Evolutionary conservation across 371 early-diverging fungal genomes (phyloP).

Genomic region (Mortierella sp.): DNA sequence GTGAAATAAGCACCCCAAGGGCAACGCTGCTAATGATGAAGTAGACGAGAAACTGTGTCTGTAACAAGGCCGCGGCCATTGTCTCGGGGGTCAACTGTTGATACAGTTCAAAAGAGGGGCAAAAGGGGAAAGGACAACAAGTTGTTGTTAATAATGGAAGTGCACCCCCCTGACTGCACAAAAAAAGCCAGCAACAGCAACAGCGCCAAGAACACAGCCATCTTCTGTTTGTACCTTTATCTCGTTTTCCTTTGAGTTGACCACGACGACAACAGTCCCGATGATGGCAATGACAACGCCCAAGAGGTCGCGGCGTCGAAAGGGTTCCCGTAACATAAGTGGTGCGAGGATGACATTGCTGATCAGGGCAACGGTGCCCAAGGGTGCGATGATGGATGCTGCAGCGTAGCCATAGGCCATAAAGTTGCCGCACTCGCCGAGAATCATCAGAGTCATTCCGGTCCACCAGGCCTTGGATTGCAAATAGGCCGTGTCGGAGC

Average conservation of each 20-base stretch:
- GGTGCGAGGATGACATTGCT: conserved; percentile 84
- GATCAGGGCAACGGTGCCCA: conserved; percentile 82
- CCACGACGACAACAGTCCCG: conserved; percentile 79
- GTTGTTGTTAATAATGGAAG: background rate
- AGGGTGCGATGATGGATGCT: conserved; percentile 85
- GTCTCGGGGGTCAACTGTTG: conserved; percentile 73
- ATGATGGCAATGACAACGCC: conserved; percentile 78
- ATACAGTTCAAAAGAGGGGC: background rate
- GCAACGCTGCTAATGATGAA: conserved; percentile 63
- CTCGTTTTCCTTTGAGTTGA: conserved; percentile 74
- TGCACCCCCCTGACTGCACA: background rate
- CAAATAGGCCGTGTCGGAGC: conserved; percentile 63
- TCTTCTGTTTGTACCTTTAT: conserved; percentile 59
- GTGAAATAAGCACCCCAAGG: conserved; percentile 60
- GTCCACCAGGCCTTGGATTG: conserved; percentile 80
- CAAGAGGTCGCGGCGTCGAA: conserved; percentile 74
- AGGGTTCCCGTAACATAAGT: conserved; percentile 75
- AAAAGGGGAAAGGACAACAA: background rate
- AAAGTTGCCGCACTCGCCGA: conserved; percentile 72
- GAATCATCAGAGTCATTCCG: conserved; percentile 79
- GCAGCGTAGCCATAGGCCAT: conserved; percentile 86
- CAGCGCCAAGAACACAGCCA: conserved; percentile 7
- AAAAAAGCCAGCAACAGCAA: background rate
- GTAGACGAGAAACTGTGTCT: conserved; percentile 73
- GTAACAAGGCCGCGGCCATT: conserved; percentile 70